Percentiles rank a stretch among this genome's conserved stretches.
Evolutionary conservation across 1,139 yeast species (phyloP).

Genomic region (Pichia norvegensis): DNA sequence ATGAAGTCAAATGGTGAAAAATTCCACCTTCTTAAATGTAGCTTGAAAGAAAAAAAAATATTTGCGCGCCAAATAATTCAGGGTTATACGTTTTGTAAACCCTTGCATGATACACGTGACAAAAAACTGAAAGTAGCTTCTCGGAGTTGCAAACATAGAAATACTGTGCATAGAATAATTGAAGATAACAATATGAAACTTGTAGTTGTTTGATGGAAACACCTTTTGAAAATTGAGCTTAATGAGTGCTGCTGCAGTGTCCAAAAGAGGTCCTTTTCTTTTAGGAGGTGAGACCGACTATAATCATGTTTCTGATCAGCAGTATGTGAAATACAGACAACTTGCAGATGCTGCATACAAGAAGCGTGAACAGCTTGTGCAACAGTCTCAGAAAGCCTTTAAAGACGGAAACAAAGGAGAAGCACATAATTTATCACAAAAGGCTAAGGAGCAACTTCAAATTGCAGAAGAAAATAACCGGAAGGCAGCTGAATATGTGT

Average conservation of each 20-base stretch:
- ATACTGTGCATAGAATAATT: too few relatives aligned
- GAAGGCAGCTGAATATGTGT: conserved; percentile 87
- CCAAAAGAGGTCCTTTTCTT: not conserved
- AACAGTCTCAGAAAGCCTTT: conserved; percentile 71
- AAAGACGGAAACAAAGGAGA: conserved; percentile 60
- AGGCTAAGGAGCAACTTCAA: conserved; percentile 51
- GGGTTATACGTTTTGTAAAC: not conserved
- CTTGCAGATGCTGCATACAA: conserved; percentile 63
- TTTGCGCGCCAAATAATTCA: not conserved
- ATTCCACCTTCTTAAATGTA: not conserved
- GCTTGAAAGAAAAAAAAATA: not conserved
- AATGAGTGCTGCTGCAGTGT: not conserved
- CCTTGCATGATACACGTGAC: not conserved
- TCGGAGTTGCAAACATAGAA: too few relatives aligned
- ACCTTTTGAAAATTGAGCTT: not conserved
- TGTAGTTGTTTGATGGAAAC: too few relatives aligned
- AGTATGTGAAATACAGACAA: conserved; percentile 57
- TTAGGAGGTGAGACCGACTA: conserved; percentile 36
- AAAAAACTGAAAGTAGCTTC: too few relatives aligned
- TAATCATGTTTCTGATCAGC: conserved; percentile 63
- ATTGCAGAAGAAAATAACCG: conserved; percentile 65
- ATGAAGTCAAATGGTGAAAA: not conserved
- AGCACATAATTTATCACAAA: conserved; percentile 67
- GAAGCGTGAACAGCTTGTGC: conserved; percentile 48
- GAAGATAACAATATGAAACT: too few relatives aligned